Evolutionary conservation across 2,329 filamentous ascomycete genomes (phyloP).

Genomic region (Stachybotrys echinatus): DNA sequence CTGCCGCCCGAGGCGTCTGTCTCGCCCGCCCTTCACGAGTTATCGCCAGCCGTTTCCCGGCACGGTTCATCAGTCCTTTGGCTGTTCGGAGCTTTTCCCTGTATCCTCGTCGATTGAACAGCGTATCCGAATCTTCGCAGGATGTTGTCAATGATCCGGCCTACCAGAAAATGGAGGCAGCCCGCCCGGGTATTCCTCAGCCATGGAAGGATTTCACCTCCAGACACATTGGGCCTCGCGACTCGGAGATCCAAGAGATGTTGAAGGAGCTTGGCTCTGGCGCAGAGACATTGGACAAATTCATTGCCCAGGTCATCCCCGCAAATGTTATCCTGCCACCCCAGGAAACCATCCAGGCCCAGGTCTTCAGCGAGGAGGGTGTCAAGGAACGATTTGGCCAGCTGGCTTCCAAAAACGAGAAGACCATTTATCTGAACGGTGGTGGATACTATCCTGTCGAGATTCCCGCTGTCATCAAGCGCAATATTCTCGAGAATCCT

Average conservation of each 20-base stretch:
- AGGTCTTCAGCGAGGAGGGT: conserved; percentile 44
- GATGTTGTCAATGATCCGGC: conserved; percentile 2
- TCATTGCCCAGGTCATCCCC: conserved; percentile 80
- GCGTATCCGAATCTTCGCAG: not conserved
- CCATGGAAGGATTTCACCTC: conserved; percentile 53
- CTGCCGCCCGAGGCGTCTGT: conserved; percentile 14
- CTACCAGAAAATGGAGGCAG: conserved; percentile 12
- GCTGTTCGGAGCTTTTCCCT: not conserved
- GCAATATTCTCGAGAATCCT: conserved; percentile 87
- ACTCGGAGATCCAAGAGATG: conserved; percentile 69
- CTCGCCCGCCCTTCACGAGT: conserved; percentile 10
- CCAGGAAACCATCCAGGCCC: conserved; percentile 32
- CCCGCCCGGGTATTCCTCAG: conserved; percentile 10
- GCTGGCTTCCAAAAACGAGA: conserved; percentile 28
- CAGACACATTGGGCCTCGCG: conserved; percentile 81
- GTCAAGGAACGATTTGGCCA: conserved; percentile 25
- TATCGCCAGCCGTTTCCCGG: conserved; percentile 3
- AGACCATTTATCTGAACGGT: conserved; percentile 69
- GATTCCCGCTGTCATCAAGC: conserved; percentile 83
- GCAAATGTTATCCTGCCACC: conserved; percentile 57
- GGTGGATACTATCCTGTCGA: conserved; percentile 85
- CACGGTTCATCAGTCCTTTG: not conserved
- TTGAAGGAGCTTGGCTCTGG: conserved; percentile 73
- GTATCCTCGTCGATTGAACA: not conserved
- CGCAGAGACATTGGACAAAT: conserved; percentile 68